Evolutionary conservation across 73 alveolate genomes (phyloP).

Genomic region (Paramecium sexaurelia): DNA sequence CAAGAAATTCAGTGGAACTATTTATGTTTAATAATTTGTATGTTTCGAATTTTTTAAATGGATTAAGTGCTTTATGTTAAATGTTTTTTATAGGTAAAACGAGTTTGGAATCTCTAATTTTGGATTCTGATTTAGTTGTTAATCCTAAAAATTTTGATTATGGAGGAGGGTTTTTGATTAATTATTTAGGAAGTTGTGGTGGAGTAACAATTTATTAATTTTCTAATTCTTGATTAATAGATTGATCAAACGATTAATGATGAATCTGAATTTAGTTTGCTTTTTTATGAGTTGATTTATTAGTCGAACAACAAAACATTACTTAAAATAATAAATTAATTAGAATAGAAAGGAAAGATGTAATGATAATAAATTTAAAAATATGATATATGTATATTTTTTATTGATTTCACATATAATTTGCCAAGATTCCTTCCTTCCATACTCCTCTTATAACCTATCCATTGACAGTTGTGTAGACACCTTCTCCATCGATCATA

Average conservation of each 20-base stretch:
- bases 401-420: neutral
- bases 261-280: neutral
- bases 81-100: neutral
- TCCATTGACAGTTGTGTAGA: neutral
- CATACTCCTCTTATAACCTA: slow-evolving; percentile 1
- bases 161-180: neutral
- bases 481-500: slow-evolving; percentile 47
- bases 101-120: neutral
- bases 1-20: neutral
- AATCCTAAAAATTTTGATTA: neutral
- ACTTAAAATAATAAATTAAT: neutral
- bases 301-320: neutral
- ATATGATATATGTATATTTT: neutral
- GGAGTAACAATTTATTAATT: neutral
- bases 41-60: neutral
- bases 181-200: neutral
- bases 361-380: neutral
- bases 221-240: neutral
- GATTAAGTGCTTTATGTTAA: neutral
- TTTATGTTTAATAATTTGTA: neutral
- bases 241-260: neutral
- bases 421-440: slow-evolving; percentile 25
- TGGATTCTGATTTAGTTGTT: slow-evolving; percentile 6
- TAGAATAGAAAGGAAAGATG: neutral
- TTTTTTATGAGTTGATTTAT: neutral